Evolutionary conservation across 805 yeast species (phyloP).

Genomic region (Sugiyamaella chiloensis): DNA sequence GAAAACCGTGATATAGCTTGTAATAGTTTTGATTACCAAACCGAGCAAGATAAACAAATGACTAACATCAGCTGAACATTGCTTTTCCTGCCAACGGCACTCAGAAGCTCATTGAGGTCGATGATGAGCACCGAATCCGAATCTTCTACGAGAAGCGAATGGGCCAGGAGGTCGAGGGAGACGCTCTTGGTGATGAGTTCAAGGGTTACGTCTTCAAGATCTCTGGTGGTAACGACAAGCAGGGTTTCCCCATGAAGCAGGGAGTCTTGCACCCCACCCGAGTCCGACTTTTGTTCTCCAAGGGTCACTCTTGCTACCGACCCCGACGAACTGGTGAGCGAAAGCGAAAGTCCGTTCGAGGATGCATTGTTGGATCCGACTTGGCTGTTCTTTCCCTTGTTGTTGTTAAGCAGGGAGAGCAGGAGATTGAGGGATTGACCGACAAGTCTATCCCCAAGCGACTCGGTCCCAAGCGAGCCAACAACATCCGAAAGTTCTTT

Average conservation of each 20-base stretch:
- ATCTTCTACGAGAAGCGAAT: slow-evolving; percentile 98
- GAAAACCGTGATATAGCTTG: too few species aligned
- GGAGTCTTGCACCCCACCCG: slow-evolving; percentile 99
- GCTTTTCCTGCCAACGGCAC: slow-evolving; percentile 99
- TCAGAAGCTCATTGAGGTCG: slow-evolving; percentile 95
- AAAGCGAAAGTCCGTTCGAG: slow-evolving; percentile 99
- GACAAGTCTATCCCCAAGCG: slow-evolving; percentile 95
- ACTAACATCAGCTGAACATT: slow-evolving; percentile 75
- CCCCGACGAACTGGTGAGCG: slow-evolving; percentile 99
- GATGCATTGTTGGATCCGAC: slow-evolving; percentile 97
- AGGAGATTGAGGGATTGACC: slow-evolving; percentile 93
- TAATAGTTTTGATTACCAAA: too few species aligned
- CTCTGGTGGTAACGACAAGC: slow-evolving; percentile 99
- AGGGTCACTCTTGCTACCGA: slow-evolving; percentile 98
- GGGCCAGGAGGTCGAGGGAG: slow-evolving; percentile 99
- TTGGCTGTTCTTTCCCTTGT: slow-evolving; percentile 92
- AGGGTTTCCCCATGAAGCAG: slow-evolving; percentile 99
- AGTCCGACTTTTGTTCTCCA: slow-evolving; percentile 90
- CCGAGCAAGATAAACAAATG: too few species aligned
- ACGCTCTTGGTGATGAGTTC: slow-evolving; percentile 97
- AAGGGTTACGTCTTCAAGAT: slow-evolving; percentile 98
- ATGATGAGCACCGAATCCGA: slow-evolving; percentile 98
- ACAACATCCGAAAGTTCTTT: slow-evolving; percentile 99
- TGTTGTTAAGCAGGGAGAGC: slow-evolving; percentile 95
- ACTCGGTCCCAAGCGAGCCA: slow-evolving; percentile 99